Base-by-base conservation (phyloP, 148 eudicot genomes). In the Silene latifolia region DNA sequence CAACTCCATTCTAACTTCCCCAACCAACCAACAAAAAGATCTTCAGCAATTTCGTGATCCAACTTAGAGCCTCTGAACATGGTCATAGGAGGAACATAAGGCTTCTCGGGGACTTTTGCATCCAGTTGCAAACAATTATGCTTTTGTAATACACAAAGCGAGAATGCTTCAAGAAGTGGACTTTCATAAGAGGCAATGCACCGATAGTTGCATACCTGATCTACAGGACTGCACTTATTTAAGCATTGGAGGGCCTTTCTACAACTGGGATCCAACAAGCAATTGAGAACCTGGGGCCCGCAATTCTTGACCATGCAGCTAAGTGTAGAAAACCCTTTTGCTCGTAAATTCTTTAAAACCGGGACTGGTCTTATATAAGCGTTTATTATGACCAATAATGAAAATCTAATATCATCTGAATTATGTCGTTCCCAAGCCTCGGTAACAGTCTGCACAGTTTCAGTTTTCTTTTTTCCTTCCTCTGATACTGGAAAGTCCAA, bases 101-200 rank as follows among this genome's bases (percentile, higher is more conserved):
- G 99, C 79, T 84, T 88, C 25, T 86, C 83, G 23, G 99, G 99
- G 76, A 96, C 87, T 65, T 85, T 83, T 9, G 97, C 92, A 67
- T 92, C 97, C 48, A 96, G 79, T 76, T 86, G 83, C 47, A 96
- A 86, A 81, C 98, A 96, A 74, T 96, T 95, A 72, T 95, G 75
- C 78, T 89, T 92, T 75, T 96, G 99, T 59, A 92, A 75, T n/a
- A 92, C 97, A 75, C 99, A 96, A 5, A 96, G 84, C 64, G 99
- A 89, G 75, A 96, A 92, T n/a, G 90, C 90, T 85, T 96, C 97
- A 18, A 96, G 89, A 42, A 67, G 63, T 5, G 85, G 89, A 69
- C 95, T 96, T 69, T 96, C 98, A 44, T 96, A 92, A 0, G 99
- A 96, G 39, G 94, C 98, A 65, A 95, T 92, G 78, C 99, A 96